phyloP scores from a whole-genome alignment of 352 stramenopile genomes.

The Pythium rishiriense region DNA sequence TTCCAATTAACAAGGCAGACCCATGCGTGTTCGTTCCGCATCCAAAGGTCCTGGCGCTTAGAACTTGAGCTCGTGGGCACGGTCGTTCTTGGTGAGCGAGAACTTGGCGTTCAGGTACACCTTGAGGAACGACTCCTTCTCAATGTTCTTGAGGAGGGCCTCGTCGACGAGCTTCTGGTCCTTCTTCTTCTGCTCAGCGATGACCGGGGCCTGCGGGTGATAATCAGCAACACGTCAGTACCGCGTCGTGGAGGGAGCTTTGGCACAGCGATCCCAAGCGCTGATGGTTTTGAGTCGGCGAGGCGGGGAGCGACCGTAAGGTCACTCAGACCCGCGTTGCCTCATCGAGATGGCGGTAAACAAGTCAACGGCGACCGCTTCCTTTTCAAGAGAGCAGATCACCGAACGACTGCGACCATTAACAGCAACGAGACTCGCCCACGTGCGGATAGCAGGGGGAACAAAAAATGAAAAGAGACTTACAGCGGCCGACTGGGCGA shows the following conservation, averaged over 20 bases:
- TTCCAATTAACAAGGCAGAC: slow-evolving; percentile 21
- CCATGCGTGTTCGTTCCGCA: slow-evolving; percentile 14
- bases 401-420: slow-evolving; percentile 5
- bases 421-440: slow-evolving; percentile 30
- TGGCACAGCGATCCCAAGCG: slow-evolving; percentile 91
- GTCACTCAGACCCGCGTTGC: slow-evolving; percentile 19
- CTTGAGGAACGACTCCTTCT: slow-evolving; percentile 94
- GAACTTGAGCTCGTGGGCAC: slow-evolving; percentile 99
- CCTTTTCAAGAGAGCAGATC: neutral
- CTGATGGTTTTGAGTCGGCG: slow-evolving; percentile 45
- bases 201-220: slow-evolving; percentile 79
- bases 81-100: slow-evolving; percentile 96
- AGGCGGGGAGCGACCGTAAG: slow-evolving; percentile 14
- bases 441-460: slow-evolving; percentile 20
- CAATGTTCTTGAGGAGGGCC: slow-evolving; percentile 84
- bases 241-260: slow-evolving; percentile 75
- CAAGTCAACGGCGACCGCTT: neutral
- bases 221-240: slow-evolving; percentile 26
- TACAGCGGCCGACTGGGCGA: slow-evolving; percentile 89
- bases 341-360: slow-evolving; percentile 15
- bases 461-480: slow-evolving; percentile 28
- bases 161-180: slow-evolving; percentile 98
- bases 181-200: slow-evolving; percentile 97
- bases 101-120: slow-evolving; percentile 99
- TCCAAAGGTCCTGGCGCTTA: slow-evolving; percentile 65